These are phyloP conservation scores for Aspergillus costaricaensis DNA, from an alignment of 2,329 filamentous ascomycete species.

Conservation along the genomic window DNA sequence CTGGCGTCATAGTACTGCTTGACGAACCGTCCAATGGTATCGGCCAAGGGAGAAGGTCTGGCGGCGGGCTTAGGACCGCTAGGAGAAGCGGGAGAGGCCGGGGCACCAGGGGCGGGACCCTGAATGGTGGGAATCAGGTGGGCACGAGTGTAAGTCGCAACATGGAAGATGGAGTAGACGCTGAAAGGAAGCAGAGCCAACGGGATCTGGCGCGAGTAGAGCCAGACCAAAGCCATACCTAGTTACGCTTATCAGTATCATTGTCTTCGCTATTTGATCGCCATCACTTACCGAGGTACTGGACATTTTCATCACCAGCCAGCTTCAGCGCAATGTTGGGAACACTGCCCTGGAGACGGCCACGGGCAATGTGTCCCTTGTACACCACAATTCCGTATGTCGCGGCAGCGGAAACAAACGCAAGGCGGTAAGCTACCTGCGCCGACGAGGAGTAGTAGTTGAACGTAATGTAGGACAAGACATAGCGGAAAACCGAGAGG, in stretches of 20 bases:
- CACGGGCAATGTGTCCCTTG: slow-evolving; percentile 88
- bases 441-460: slow-evolving; percentile 80
- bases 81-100: slow-evolving; percentile 58
- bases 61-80: slow-evolving; percentile 53
- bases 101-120: slow-evolving; percentile 58
- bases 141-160: slow-evolving; percentile 91
- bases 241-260: slow-evolving; percentile 14
- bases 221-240: slow-evolving; percentile 96
- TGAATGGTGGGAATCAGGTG: slow-evolving; percentile 87
- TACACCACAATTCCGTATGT: slow-evolving; percentile 99
- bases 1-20: slow-evolving; percentile 97
- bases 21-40: slow-evolving; percentile 87
- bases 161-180: slow-evolving; percentile 98
- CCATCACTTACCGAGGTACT: slow-evolving; percentile 78
- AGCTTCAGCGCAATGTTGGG: slow-evolving; percentile 66
- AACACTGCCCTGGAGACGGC: slow-evolving; percentile 69
- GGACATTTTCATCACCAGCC: slow-evolving; percentile 89
- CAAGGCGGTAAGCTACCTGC: slow-evolving; percentile 81
- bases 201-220: slow-evolving; percentile 84
- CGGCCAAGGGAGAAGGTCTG: slow-evolving; percentile 65
- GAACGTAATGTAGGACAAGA: slow-evolving; percentile 82
- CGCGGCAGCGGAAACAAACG: slow-evolving; percentile 83
- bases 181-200: slow-evolving; percentile 90
- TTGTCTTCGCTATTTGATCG: not conserved
- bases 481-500: slow-evolving; percentile 78